Conservation (phyloP, 2,329 filamentous ascomycete genomes). For the Aspergillus quadricinctus region DNA sequence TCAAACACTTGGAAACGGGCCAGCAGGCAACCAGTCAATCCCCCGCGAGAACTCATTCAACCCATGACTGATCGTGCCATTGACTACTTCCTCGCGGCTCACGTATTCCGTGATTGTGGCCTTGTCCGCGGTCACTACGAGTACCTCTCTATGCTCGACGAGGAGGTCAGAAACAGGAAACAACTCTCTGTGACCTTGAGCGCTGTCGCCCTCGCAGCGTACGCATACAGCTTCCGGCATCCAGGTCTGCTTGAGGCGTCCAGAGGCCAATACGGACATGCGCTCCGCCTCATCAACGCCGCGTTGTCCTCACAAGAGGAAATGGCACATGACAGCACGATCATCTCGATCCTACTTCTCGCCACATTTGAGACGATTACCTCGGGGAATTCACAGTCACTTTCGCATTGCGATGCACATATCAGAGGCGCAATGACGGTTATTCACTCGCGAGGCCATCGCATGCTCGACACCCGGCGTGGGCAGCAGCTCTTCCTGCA, state of each 20-base stretch:
- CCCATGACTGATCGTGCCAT: conserved; percentile 4
- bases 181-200: conserved; percentile 3
- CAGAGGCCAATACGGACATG: conserved; percentile 5
- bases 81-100: conserved; percentile 9
- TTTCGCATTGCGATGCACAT: conserved; percentile 7
- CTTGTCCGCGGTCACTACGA: conserved; percentile 11
- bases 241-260: conserved; percentile 4
- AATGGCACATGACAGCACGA: conserved; percentile 1
- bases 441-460: conserved; percentile 1
- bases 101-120: conserved; percentile 9
- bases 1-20: no score
- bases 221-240: conserved; percentile 5
- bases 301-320: conserved; percentile 1
- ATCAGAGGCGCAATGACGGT: conserved; percentile 10
- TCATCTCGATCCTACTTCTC: conserved; percentile 9
- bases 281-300: conserved; percentile 2
- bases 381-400: neutral
- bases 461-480: conserved; percentile 4
- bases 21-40: neutral
- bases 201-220: conserved; percentile 11
- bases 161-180: neutral
- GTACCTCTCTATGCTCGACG: conserved; percentile 3
- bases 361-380: conserved; percentile 11
- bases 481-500: conserved; percentile 13
- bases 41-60: neutral